phyloP scores from a whole-genome alignment of 148 eudicot species.

The Nepenthes gracilis region DNA sequence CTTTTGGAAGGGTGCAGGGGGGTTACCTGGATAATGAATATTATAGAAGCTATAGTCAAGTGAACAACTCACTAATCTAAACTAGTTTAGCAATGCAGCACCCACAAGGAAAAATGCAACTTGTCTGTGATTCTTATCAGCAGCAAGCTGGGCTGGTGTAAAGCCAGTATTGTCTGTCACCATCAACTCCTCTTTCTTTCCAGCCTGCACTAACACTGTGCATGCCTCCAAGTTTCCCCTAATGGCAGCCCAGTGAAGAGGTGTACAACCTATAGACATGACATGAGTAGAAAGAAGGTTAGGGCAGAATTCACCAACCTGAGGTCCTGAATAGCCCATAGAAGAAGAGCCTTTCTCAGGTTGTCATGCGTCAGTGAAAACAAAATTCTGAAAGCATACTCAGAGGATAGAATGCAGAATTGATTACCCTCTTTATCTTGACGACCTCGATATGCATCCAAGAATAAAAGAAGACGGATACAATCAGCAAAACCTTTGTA shows the following conservation, averaged over 20 bases:
- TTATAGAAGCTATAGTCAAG: neutral
- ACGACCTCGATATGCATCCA: conserved; percentile 90
- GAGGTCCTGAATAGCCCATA: neutral
- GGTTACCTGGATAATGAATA: neutral
- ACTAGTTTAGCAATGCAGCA: conserved; percentile 2
- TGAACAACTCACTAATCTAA: neutral
- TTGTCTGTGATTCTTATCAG: conserved; percentile 98
- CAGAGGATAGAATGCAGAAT: neutral
- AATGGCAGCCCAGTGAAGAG: conserved; percentile 99
- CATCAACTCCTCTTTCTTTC: conserved; percentile 86
- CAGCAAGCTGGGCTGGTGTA: conserved; percentile 94
- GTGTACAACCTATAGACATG: conserved; percentile 70
- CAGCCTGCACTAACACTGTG: conserved; percentile 95
- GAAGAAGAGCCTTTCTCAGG: neutral
- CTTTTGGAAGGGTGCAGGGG: too few species aligned
- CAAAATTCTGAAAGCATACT: neutral
- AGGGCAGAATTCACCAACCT: conserved; percentile 1
- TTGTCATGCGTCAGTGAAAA: neutral
- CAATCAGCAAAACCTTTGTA: conserved; percentile 98
- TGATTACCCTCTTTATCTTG: conserved; percentile 95
- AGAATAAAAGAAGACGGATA: conserved; percentile 88
- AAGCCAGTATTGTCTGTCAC: conserved; percentile 88
- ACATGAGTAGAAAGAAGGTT: neutral
- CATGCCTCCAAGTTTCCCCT: conserved; percentile 97
- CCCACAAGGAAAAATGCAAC: conserved; percentile 99